phyloP scores from a whole-genome alignment of 768 basidiomycete species.

The Hericium rajendrae region DNA sequence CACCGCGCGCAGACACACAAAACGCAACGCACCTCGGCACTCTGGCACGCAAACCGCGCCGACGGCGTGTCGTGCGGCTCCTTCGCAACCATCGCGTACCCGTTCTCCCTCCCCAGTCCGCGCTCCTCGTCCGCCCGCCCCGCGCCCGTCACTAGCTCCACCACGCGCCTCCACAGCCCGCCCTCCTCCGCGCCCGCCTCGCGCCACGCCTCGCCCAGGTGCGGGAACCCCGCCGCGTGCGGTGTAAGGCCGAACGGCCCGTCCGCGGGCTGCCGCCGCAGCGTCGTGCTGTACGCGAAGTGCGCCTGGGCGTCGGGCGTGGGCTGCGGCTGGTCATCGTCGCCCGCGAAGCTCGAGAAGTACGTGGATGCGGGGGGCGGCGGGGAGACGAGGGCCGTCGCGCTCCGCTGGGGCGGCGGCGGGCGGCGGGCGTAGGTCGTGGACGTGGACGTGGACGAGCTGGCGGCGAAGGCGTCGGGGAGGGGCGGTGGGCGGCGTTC shows the following conservation, averaged over 20 bases:
- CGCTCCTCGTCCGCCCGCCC: slow-evolving; percentile 23
- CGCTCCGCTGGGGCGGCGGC: neutral
- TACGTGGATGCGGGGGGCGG: slow-evolving; percentile 81
- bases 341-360: slow-evolving; percentile 50
- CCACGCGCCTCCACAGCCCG: slow-evolving; percentile 37
- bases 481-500: too few species aligned
- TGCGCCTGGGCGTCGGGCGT: slow-evolving; percentile 59
- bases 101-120: slow-evolving; percentile 25
- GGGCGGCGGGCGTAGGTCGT: slow-evolving; percentile 1
- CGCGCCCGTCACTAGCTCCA: slow-evolving; percentile 25
- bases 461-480: too few species aligned
- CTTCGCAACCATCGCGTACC: slow-evolving; percentile 21
- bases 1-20: neutral
- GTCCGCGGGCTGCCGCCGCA: slow-evolving; percentile 54
- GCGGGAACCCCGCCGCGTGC: slow-evolving; percentile 27
- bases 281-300: slow-evolving; percentile 77
- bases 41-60: neutral
- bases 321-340: slow-evolving; percentile 38
- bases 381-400: slow-evolving; percentile 27
- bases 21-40: slow-evolving; percentile 2
- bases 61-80: slow-evolving; percentile 4
- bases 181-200: slow-evolving; percentile 20
- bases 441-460: too few species aligned
- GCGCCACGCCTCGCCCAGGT: slow-evolving; percentile 20
- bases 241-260: slow-evolving; percentile 32